phyloP scores from a whole-genome alignment of 139 green algal genomes.

The Diplosphaera chodatii region DNA sequence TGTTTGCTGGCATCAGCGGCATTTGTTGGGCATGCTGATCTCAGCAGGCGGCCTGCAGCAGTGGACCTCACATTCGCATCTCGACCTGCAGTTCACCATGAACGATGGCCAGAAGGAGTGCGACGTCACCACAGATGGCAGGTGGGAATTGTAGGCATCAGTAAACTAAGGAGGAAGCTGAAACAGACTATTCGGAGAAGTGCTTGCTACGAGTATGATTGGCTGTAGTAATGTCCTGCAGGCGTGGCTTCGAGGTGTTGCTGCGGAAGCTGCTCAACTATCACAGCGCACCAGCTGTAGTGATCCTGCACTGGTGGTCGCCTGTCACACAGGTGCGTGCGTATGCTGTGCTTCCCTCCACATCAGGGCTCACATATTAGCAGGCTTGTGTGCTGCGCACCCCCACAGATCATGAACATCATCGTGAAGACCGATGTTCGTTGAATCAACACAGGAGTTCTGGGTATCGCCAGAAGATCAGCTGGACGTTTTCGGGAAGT shows the following conservation, averaged over 20 bases:
- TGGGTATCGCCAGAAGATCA: neutral
- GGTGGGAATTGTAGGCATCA: no score
- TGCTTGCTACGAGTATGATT: no score
- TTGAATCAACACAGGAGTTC: neutral
- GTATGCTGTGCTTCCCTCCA: no score
- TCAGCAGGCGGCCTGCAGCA: no score
- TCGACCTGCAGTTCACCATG: neutral
- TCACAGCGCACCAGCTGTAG: neutral
- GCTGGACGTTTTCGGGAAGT: neutral
- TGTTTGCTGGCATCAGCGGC: neutral
- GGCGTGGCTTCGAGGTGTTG: neutral
- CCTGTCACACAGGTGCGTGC: neutral
- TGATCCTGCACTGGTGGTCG: neutral
- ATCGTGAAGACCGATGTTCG: no score
- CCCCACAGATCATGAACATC: no score
- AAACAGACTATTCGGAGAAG: no score
- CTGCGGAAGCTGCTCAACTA: conserved; percentile 1
- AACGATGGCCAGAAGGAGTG: neutral
- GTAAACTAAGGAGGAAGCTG: no score
- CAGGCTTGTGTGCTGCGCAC: no score
- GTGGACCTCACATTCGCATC: no score
- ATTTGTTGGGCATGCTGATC: no score
- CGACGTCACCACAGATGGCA: neutral
- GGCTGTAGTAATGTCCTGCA: neutral
- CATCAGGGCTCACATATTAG: no score